These are phyloP conservation scores for Talaromyces liani DNA, from an alignment of 495 filamentous ascomycete species.

Conservation along the genomic window DNA sequence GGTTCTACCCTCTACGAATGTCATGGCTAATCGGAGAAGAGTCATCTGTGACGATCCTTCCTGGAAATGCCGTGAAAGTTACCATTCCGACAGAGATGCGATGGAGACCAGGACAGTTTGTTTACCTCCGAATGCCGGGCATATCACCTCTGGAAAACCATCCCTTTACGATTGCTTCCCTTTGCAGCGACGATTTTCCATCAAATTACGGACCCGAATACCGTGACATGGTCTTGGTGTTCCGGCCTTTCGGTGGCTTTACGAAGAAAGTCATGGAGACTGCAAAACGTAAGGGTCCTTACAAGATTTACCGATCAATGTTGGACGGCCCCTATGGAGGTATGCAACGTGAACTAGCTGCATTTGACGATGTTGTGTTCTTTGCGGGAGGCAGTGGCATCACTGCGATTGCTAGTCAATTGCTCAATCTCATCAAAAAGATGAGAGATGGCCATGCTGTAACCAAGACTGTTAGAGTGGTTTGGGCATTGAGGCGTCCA, in stretches of 20 bases:
- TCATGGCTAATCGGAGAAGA: slow-evolving; percentile 83
- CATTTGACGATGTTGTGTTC: slow-evolving; percentile 87
- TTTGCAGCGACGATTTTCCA: slow-evolving; percentile 81
- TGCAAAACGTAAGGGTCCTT: slow-evolving; percentile 72
- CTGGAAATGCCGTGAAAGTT: slow-evolving; percentile 86
- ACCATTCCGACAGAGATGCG: slow-evolving; percentile 88
- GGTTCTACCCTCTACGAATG: slow-evolving; percentile 71
- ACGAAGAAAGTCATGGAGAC: slow-evolving; percentile 71
- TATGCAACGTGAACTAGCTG: slow-evolving; percentile 82
- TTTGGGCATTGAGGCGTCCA: slow-evolving; percentile 83
- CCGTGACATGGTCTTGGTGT: slow-evolving; percentile 82
- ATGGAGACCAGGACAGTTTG: slow-evolving; percentile 91
- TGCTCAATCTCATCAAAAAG: slow-evolving; percentile 86
- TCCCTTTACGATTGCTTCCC: slow-evolving; percentile 89
- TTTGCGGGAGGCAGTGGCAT: slow-evolving; percentile 93
- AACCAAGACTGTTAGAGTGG: slow-evolving; percentile 78
- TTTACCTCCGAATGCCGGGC: slow-evolving; percentile 88
- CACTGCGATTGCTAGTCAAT: slow-evolving; percentile 83
- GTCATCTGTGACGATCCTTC: slow-evolving; percentile 76
- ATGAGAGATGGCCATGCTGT: slow-evolving; percentile 91
- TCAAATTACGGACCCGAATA: slow-evolving; percentile 82
- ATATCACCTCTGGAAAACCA: slow-evolving; percentile 88
- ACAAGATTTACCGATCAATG: slow-evolving; percentile 81
- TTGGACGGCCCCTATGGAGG: slow-evolving; percentile 93
- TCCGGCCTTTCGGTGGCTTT: slow-evolving; percentile 85